Conservation (phyloP, 2,329 filamentous ascomycete genomes). For the Colletotrichum phormii region DNA sequence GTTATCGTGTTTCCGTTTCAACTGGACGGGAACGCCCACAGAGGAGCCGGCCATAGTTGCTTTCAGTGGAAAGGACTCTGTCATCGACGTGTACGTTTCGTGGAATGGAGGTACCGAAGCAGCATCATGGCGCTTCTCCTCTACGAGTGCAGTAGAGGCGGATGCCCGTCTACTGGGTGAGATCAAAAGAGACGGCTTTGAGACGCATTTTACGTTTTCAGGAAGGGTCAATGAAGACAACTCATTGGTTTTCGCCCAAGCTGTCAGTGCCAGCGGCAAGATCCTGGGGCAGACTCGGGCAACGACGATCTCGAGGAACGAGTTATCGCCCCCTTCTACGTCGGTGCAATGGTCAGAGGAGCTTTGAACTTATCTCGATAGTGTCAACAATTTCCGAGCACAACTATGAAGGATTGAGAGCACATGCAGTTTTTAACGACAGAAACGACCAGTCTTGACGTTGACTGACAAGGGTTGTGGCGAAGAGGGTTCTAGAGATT, state of each 20-base stretch:
- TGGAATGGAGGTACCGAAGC: conserved; percentile 66
- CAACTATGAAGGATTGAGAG: neutral
- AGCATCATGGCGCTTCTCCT: conserved; percentile 61
- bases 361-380: neutral
- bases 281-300: neutral
- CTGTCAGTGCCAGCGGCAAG: neutral
- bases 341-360: neutral
- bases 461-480: no score
- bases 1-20: conserved; percentile 42
- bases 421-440: neutral
- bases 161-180: conserved; percentile 49
- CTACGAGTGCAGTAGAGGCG: conserved; percentile 47
- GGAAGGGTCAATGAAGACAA: neutral
- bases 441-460: no score
- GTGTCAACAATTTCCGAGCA: neutral
- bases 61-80: conserved; percentile 38
- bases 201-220: conserved; percentile 53
- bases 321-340: neutral
- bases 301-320: neutral
- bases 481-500: no score
- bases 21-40: conserved; percentile 31
- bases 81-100: conserved; percentile 57
- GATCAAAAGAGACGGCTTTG: conserved; percentile 54
- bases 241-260: neutral
- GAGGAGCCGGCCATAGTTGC: conserved; percentile 42